Base-by-base conservation (phyloP, 139 green algal genomes). In the Dunaliella primolecta region DNA sequence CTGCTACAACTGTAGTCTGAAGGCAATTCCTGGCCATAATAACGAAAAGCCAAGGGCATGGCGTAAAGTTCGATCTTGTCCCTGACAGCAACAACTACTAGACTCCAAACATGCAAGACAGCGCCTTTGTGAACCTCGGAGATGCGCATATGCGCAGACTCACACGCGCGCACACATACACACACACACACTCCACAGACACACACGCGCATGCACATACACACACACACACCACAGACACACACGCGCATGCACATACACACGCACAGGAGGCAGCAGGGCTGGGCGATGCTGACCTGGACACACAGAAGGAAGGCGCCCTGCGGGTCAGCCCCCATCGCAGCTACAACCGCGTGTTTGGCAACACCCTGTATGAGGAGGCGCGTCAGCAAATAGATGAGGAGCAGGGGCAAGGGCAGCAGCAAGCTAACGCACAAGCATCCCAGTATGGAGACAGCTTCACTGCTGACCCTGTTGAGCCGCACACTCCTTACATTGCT, bases 221-320 rank as follows among this genome's bases (percentile, higher is more conserved):
- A 64, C 46, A 64, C 46, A 64, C 46, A 64, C 46, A 64, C 46
- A 64, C 46, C 46, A 64, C 46, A 64, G 7, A 64, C 46, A 15
- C 46, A 15, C 46, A 64, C 74, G 7, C 75, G 81, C 56, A 89
- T 92, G 80, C 88, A 90, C 76, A 83, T 81, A 80, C 81, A 88
- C 78, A 87, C 86, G 86, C 86, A 93, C 1, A 94, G 93, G 76
- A 89, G 92, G 81, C 83, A 88, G 82, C 72, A 34, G 72, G 72
- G 72, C 30, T 33, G n/a, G 72, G 20, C 20, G 72, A 78, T 78
- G 72, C 35, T 83, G 78, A 83, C 56, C 34, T 72, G 56, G 36
- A 35, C 75, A 36, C 75, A 20, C 31, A 34, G 31, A 36, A 80
- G 75, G 75, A 27, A 25, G 75, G 30, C 15, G 11, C 31, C 75